Conservation (phyloP, 2,329 filamentous ascomycete genomes). For the Polychaeton citri region DNA sequence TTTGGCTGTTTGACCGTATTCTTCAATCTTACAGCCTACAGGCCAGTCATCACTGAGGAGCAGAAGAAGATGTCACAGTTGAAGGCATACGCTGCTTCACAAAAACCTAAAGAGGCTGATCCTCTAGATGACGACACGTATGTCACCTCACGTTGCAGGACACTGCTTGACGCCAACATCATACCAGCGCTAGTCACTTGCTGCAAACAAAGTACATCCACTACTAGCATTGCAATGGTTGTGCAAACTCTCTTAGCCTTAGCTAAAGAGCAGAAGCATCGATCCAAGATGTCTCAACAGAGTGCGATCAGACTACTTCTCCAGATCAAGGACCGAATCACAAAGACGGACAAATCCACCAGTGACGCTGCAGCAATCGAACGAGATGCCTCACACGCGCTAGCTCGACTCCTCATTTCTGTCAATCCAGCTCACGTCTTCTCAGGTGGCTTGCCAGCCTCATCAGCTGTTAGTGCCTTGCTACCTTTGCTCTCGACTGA, state of each 20-base stretch:
- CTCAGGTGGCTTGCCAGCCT: conserved; percentile 57
- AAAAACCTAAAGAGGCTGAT: conserved; percentile 48
- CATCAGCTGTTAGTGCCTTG: conserved; percentile 71
- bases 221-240: conserved; percentile 57
- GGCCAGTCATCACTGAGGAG: conserved; percentile 68
- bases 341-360: conserved; percentile 31
- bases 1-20: conserved; percentile 82
- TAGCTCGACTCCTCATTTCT: conserved; percentile 54
- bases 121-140: conserved; percentile 63
- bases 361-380: conserved; percentile 17
- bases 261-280: conserved; percentile 57
- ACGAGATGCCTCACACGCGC: conserved; percentile 19
- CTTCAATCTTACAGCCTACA: conserved; percentile 70
- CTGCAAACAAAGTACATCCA: conserved; percentile 32
- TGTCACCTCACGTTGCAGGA: conserved; percentile 61
- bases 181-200: conserved; percentile 60
- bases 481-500: conserved; percentile 54
- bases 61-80: conserved; percentile 84
- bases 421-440: conserved; percentile 55
- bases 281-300: conserved; percentile 77
- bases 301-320: conserved; percentile 81
- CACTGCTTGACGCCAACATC: conserved; percentile 64
- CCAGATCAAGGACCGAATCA: conserved; percentile 51
- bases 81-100: conserved; percentile 84
- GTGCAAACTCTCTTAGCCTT: conserved; percentile 67